Evolutionary conservation across 2,329 filamentous ascomycete species (phyloP).

Genomic region (Aureobasidium namibiae): DNA sequence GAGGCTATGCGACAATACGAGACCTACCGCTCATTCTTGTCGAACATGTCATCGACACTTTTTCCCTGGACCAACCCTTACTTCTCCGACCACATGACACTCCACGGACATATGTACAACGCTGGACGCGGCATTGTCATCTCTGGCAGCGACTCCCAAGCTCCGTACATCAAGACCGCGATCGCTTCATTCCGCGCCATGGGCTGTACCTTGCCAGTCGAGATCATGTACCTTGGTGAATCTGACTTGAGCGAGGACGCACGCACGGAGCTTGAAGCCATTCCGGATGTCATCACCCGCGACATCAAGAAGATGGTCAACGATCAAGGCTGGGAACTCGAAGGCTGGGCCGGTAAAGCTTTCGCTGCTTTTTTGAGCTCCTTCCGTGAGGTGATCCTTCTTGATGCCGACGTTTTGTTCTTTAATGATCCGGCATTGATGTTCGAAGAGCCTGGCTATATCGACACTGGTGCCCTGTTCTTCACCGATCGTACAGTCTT

Average conservation of each 20-base stretch:
- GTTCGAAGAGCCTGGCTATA: constrained; percentile 37
- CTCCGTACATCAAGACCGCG: constrained; percentile 35
- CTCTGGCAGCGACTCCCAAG: constrained; percentile 37
- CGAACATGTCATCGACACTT: constrained; percentile 31
- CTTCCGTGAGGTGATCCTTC: constrained; percentile 41
- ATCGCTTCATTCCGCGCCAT: constrained; percentile 32
- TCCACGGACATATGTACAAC: constrained; percentile 35
- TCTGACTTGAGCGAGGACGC: constrained; percentile 36
- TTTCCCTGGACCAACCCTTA: constrained; percentile 36
- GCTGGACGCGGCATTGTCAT: constrained; percentile 38
- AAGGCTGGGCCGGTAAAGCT: constrained; percentile 41
- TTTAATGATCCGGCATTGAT: constrained; percentile 34
- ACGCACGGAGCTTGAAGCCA: constrained; percentile 33
- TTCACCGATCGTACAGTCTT: constrained; percentile 39
- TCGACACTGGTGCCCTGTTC: constrained; percentile 37
- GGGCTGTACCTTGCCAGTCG: constrained; percentile 33
- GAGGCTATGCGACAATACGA: constrained; percentile 36
- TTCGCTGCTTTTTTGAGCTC: constrained; percentile 40
- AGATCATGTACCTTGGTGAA: constrained; percentile 37
- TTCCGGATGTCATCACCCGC: constrained; percentile 37
- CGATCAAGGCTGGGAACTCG: constrained; percentile 36
- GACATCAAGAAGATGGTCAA: constrained; percentile 38
- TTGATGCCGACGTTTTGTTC: constrained; percentile 39
- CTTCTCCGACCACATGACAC: constrained; percentile 37
- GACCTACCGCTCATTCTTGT: constrained; percentile 33